Evolutionary conservation across 768 basidiomycete species (phyloP).

Genomic region (Amanita thiersii): DNA sequence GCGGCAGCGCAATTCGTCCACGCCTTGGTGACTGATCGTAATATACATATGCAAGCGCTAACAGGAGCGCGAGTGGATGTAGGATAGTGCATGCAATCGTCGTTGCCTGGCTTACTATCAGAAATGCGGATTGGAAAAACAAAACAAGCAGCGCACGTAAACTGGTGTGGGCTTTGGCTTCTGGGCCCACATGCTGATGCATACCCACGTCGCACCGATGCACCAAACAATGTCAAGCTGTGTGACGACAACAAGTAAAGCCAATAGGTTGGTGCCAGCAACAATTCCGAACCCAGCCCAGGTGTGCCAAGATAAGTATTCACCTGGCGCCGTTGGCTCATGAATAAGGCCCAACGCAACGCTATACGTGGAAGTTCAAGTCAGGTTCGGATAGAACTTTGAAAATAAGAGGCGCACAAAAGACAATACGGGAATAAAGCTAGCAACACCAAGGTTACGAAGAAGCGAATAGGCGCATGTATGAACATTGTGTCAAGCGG

Average conservation of each 20-base stretch:
- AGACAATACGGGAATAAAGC: conserved; percentile 53
- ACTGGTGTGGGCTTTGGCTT: conserved; percentile 58
- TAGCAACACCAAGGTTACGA: conserved; percentile 43
- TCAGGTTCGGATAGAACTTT: neutral
- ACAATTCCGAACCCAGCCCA: conserved; percentile 73
- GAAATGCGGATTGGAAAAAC: neutral
- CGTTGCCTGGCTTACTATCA: conserved; percentile 34
- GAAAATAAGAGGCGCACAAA: conserved; percentile 34
- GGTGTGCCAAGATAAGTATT: conserved; percentile 50
- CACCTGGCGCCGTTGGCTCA: conserved; percentile 35
- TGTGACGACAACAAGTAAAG: conserved; percentile 44
- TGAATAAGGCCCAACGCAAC: conserved; percentile 63
- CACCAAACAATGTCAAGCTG: conserved; percentile 70
- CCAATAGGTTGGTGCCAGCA: conserved; percentile 52
- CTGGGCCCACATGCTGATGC: conserved; percentile 53
- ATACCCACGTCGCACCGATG: conserved; percentile 67
- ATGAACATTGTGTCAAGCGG: conserved; percentile 79
- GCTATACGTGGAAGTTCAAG: conserved; percentile 24
- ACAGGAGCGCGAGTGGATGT: conserved; percentile 53
- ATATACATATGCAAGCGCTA: neutral
- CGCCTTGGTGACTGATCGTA: conserved; percentile 7
- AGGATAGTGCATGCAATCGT: conserved; percentile 56
- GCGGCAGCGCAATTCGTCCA: conserved; percentile 35
- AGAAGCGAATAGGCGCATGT: conserved; percentile 80
- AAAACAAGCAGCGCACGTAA: conserved; percentile 36